phyloP scores from a whole-genome alignment of 164 flowering plant genomes.

The Magnolia officinalis region DNA sequence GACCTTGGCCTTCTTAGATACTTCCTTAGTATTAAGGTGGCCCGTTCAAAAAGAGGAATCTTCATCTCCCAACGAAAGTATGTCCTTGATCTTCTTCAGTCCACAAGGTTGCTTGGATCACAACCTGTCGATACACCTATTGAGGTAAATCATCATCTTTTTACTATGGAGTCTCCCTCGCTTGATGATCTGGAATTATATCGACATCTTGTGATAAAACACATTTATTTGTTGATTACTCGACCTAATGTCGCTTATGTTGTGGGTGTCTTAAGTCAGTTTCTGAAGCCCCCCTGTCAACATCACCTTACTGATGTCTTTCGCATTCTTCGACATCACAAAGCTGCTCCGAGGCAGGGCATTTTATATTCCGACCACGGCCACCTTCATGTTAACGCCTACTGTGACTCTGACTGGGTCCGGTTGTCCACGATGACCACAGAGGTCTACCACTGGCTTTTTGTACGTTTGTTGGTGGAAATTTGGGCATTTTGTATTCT shows the following conservation, averaged over 20 bases:
- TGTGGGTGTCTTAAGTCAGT: background rate
- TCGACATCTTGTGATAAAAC: background rate
- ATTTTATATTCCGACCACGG: background rate
- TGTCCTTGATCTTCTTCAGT: background rate
- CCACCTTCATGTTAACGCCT: background rate
- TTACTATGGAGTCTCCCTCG: background rate
- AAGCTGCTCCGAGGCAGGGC: background rate
- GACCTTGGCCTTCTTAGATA: background rate
- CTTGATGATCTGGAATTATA: background rate
- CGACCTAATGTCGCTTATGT: background rate
- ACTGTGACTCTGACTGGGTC: background rate
- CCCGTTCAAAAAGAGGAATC: background rate
- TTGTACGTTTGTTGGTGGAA: background rate
- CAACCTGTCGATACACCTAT: background rate
- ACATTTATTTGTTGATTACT: background rate
- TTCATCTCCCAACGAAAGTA: background rate
- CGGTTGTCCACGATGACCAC: background rate
- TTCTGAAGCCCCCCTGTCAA: background rate
- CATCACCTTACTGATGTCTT: background rate
- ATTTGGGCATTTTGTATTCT: background rate
- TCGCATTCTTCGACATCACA: background rate
- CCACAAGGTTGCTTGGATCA: background rate
- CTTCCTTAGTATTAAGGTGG: background rate
- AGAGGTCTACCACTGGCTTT: background rate
- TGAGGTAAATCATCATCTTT: background rate